Percentiles rank a stretch among this genome's conserved stretches.
These are phyloP conservation scores for Fusarium piperis DNA, from an alignment of 2,329 filamentous ascomycete species.

Conservation along the genomic window DNA sequence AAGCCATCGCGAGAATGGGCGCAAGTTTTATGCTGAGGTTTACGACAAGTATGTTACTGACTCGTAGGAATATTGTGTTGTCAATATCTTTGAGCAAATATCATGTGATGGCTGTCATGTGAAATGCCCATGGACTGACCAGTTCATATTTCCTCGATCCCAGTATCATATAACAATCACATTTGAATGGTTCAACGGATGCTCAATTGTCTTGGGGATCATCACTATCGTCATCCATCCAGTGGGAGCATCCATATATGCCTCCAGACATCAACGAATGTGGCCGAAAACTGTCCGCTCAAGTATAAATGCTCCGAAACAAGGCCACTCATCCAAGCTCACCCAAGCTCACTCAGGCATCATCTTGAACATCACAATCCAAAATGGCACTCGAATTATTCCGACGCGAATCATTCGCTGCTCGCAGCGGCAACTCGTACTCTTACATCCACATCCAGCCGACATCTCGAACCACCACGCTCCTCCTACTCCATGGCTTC, in stretches of 20 bases:
- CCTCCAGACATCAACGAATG: constrained; percentile 15
- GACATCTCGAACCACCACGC: constrained; percentile 40
- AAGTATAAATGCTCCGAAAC: constrained; percentile 18
- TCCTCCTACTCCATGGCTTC: constrained; percentile 61
- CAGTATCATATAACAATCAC: background rate
- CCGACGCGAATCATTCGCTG: constrained; percentile 17
- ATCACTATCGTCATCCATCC: background rate
- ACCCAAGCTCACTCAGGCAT: background rate
- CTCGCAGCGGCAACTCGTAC: constrained; percentile 36
- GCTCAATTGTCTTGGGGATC: background rate
- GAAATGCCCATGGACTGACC: too few species aligned
- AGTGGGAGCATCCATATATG: background rate
- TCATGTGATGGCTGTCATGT: background rate
- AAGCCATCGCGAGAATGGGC: constrained; percentile 60
- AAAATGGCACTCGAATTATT: constrained; percentile 18
- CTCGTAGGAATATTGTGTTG: background rate
- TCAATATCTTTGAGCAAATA: background rate
- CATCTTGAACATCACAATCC: background rate
- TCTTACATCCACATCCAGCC: constrained; percentile 45
- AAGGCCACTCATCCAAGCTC: background rate
- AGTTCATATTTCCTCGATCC: background rate
- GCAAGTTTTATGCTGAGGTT: constrained; percentile 57
- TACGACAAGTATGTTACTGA: constrained; percentile 59
- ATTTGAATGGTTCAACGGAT: background rate
- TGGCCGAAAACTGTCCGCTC: constrained; percentile 42